Evolutionary conservation across 192 early-diverging fungal species (phyloP), one percentile per base, ranked within the genome.

Genomic region (Glomus cerebriforme): DNA sequence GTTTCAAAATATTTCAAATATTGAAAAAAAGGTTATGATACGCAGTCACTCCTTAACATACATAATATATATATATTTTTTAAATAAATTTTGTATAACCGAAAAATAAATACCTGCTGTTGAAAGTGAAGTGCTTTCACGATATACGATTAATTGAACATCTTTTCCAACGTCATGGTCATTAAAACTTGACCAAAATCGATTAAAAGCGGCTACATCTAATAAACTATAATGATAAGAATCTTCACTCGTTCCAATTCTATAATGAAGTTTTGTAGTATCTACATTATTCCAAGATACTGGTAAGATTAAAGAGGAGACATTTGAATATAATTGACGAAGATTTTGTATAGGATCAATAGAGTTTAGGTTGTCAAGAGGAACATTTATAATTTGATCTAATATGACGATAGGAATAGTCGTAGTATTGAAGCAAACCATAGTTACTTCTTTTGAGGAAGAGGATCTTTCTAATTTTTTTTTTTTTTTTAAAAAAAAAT

Each of bases 311-410:
- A 27, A 10, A 12, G 32, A 59, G 13, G 72, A 27, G 15, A 74
- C 24, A 15, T 49, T 59, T 10, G 31, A 31, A 59, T 74, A 74
- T 27, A 74, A 22, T 45, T 70, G 68, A 70, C 68, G 37, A 43
- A 70, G 39, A 70, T 70, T 70, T 22, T 70, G n/a, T 26, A 39
- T 34, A 8, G 68, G 22, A n/a, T 65, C 27, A 27, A 29, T 10
- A 15, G 12, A 65, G 10, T 32, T 65, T 65, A 65, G 27, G 27
- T 65, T 32, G 10, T 65, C 63, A 2, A 65, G 63, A 65, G 9
- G 4, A 26, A n/a, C 26, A n/a, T 10, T 62, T 2, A 0, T 7
- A 17, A 22, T 6, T 32, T 65, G 63, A 32, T 65, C 63, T 13
- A 65, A 17, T 5, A 70, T 39, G 10, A 22, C 22, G 34, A 26